These are phyloP conservation scores for Saksenaea vasiformis DNA, from an alignment of 371 early-diverging fungal species.

Conservation along the genomic window DNA sequence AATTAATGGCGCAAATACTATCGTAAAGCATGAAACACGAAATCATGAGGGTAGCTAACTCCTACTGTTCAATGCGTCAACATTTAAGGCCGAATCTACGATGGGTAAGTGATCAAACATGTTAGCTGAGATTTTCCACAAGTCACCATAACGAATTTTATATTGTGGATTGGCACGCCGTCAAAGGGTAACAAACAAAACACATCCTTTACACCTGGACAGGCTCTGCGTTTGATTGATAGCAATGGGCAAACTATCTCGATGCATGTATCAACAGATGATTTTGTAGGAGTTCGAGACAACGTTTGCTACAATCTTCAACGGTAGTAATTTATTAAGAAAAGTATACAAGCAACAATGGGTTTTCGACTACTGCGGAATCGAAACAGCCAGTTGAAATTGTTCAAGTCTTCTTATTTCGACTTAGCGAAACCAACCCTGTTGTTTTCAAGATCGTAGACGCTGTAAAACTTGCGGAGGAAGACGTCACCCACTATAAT, in stretches of 20 bases:
- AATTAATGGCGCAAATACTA: not conserved
- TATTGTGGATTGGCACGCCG: no score
- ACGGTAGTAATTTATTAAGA: not conserved
- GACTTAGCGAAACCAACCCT: constrained; percentile 72
- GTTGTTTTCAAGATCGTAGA: constrained; percentile 85
- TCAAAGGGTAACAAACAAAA: no score
- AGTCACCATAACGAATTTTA: no score
- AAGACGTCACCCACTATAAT: constrained; percentile 89
- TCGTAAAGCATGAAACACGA: not conserved
- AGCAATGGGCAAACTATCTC: no score
- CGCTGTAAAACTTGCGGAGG: constrained; percentile 86
- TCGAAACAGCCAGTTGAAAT: no score
- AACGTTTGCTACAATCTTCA: no score
- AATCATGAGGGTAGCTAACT: not conserved
- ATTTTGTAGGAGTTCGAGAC: no score
- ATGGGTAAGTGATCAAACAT: not conserved
- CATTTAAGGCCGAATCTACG: not conserved
- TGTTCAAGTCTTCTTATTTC: not conserved
- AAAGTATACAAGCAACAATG: not conserved
- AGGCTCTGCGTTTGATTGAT: no score
- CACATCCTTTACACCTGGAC: no score
- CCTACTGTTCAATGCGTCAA: not conserved
- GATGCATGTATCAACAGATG: no score
- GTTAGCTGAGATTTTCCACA: not conserved
- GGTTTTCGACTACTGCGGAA: no score